Percentiles rank a stretch among this genome's conserved stretches.
phyloP scores from a whole-genome alignment of 2,329 filamentous ascomycete genomes.

The Chaetomiaceae sp. region DNA sequence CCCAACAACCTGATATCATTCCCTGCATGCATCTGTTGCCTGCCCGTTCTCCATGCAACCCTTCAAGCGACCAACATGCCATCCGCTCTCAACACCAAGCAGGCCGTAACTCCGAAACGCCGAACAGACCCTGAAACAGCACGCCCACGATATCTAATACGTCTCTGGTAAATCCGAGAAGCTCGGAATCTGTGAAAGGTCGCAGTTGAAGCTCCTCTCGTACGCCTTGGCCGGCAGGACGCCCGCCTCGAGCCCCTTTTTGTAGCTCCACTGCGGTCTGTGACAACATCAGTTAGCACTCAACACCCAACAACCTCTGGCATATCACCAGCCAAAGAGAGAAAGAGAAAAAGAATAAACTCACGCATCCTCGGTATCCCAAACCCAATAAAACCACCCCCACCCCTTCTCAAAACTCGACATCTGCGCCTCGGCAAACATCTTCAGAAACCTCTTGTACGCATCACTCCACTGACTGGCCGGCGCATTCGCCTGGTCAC shows the following conservation, averaged over 20 bases:
- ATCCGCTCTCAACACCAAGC: not conserved
- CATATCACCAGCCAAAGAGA: not conserved
- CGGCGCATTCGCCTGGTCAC: constrained; percentile 70
- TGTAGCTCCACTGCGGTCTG: constrained; percentile 81
- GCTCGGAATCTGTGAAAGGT: constrained; percentile 46
- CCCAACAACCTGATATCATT: no score
- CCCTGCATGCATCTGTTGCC: not conserved
- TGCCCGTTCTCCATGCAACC: not conserved
- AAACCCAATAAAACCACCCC: constrained; percentile 99
- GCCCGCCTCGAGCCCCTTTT: constrained; percentile 69
- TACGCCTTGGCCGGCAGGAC: constrained; percentile 76
- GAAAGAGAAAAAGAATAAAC: constrained; percentile 7
- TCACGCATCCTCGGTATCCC: constrained; percentile 69
- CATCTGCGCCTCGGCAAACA: constrained; percentile 97
- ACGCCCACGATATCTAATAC: no score
- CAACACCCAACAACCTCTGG: not conserved
- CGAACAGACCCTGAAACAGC: not conserved
- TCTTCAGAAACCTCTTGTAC: constrained; percentile 82
- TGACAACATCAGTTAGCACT: constrained; percentile 9
- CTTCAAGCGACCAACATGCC: not conserved
- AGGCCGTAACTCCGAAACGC: constrained; percentile 5
- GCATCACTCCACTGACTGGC: constrained; percentile 59
- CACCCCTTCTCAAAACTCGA: constrained; percentile 84
- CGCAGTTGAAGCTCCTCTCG: constrained; percentile 65
- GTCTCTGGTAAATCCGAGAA: constrained; percentile 42